phyloP scores from a whole-genome alignment of 805 yeast genomes.

The Saccharomyces jurei region DNA sequence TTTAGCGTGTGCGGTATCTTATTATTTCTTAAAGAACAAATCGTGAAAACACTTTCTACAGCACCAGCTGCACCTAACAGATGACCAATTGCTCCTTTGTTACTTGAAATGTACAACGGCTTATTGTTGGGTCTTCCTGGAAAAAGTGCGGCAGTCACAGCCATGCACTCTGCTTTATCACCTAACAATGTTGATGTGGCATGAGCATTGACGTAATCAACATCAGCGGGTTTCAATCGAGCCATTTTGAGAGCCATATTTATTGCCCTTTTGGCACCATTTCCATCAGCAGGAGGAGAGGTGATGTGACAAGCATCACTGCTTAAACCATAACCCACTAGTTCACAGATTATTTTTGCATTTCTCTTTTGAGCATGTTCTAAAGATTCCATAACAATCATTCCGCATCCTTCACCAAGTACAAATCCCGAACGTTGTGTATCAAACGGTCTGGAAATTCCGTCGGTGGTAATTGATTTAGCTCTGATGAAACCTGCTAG shows the following conservation, averaged over 20 bases:
- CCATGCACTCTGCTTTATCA: conserved; percentile 77
- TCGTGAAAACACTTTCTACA: conserved; percentile 77
- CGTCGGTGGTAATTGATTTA: conserved; percentile 56
- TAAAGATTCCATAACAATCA: conserved; percentile 65
- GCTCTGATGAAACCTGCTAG: conserved; percentile 89
- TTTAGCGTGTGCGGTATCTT: conserved; percentile 77
- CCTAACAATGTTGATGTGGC: conserved; percentile 92
- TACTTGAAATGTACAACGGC: conserved; percentile 56
- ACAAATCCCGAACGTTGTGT: conserved; percentile 75
- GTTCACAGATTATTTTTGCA: conserved; percentile 66
- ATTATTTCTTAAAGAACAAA: conserved; percentile 51
- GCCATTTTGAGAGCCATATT: conserved; percentile 55
- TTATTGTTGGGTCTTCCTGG: background rate
- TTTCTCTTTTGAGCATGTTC: conserved; percentile 67
- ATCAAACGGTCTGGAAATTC: conserved; percentile 87
- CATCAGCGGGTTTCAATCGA: conserved; percentile 36
- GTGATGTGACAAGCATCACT: conserved; percentile 94
- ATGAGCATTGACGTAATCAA: conserved; percentile 88
- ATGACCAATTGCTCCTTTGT: conserved; percentile 92
- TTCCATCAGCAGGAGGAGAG: conserved; percentile 75
- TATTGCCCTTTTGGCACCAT: conserved; percentile 84
- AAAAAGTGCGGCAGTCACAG: conserved; percentile 41
- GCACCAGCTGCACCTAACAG: conserved; percentile 94
- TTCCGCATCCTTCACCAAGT: conserved; percentile 87
- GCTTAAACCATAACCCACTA: conserved; percentile 80